Conservation (phyloP, 306 rosid genomes). For the Morella rubra region DNA sequence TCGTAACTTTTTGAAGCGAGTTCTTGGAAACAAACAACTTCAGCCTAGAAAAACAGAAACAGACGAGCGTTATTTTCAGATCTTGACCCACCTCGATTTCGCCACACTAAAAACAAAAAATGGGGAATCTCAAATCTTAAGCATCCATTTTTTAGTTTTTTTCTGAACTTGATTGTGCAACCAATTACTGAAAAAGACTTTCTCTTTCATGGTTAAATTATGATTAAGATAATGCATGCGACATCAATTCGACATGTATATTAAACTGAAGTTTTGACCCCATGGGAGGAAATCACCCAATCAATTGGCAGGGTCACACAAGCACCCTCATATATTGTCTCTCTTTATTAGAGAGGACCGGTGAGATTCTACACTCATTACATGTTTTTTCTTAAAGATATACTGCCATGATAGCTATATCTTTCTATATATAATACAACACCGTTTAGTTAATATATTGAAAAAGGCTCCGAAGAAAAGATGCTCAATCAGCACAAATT, state of each 20-base stretch:
- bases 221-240: background rate
- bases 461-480: conserved; percentile 9
- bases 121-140: background rate
- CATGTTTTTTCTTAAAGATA: background rate
- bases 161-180: background rate
- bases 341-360: too few relatives aligned
- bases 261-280: conserved; percentile 9
- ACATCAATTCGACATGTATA: conserved; percentile 16
- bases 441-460: too few relatives aligned
- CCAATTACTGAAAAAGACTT: background rate
- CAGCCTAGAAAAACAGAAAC: too few relatives aligned
- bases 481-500: conserved; percentile 26
- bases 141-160: background rate
- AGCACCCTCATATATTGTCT: conserved; percentile 4
- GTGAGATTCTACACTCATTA: background rate
- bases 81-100: background rate
- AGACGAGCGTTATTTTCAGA: background rate
- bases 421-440: background rate
- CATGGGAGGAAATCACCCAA: conserved; percentile 9
- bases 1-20: too few relatives aligned
- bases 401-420: background rate
- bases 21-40: background rate
- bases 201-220: background rate
- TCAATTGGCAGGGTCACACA: conserved; percentile 1
- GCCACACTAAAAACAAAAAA: background rate